These are phyloP conservation scores for Phytophthora tentaculata DNA, from an alignment of 352 stramenopile species.

Conservation along the genomic window DNA sequence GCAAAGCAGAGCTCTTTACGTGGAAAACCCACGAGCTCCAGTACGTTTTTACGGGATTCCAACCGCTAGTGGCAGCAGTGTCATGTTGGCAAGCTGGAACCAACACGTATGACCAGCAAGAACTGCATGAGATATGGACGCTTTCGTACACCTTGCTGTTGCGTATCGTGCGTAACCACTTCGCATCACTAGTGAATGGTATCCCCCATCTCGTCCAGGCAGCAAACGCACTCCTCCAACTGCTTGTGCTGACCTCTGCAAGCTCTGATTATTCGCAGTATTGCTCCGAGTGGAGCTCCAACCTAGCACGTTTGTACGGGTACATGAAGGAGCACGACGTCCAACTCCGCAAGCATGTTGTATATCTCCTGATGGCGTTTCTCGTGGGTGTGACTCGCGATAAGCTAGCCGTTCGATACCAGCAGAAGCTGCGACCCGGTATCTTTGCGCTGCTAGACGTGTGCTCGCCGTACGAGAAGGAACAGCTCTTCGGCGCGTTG, in stretches of 20 bases:
- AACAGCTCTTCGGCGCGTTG: conserved; percentile 83
- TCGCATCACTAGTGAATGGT: conserved; percentile 67
- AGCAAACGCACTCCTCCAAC: conserved; percentile 69
- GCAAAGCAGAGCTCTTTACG: conserved; percentile 80
- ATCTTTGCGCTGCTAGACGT: conserved; percentile 85
- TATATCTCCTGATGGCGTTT: conserved; percentile 82
- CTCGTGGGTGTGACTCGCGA: conserved; percentile 67
- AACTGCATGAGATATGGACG: conserved; percentile 79
- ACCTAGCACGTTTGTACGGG: conserved; percentile 83
- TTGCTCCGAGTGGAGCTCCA: conserved; percentile 77
- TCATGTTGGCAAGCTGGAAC: conserved; percentile 34
- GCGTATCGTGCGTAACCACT: conserved; percentile 81
- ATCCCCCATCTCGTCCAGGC: conserved; percentile 74
- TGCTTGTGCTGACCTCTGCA: conserved; percentile 54
- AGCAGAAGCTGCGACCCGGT: conserved; percentile 74
- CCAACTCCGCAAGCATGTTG: conserved; percentile 84
- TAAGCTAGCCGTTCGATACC: conserved; percentile 57
- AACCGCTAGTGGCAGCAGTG: conserved; percentile 50
- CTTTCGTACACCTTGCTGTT: conserved; percentile 81
- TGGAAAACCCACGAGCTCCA: conserved; percentile 79
- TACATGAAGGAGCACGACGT: conserved; percentile 88
- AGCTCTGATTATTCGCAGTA: conserved; percentile 23
- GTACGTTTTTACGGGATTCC: conserved; percentile 72
- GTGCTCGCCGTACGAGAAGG: conserved; percentile 86
- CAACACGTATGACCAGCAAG: conserved; percentile 26